Evolutionary conservation across 495 filamentous ascomycete species (phyloP).

Genomic region (Annulohypoxylon moriforme): DNA sequence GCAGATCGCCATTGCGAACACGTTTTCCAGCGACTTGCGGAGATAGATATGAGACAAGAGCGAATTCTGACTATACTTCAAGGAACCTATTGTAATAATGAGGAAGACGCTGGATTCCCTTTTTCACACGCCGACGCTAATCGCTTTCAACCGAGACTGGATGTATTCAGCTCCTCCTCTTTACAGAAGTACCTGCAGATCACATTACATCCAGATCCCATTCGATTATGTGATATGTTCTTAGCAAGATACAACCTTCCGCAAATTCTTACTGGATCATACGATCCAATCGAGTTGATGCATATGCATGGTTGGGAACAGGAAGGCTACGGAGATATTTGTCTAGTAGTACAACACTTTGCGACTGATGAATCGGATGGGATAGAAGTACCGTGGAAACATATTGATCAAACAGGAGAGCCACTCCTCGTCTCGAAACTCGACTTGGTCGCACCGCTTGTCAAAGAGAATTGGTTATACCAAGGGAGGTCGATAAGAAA

Average conservation of each 20-base stretch:
- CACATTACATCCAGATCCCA: constrained; percentile 26
- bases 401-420: constrained; percentile 26
- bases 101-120: background rate
- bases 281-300: constrained; percentile 33
- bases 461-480: constrained; percentile 21
- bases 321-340: constrained; percentile 15
- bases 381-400: constrained; percentile 29
- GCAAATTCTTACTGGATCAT: constrained; percentile 30
- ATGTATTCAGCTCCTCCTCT: constrained; percentile 9
- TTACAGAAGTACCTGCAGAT: constrained; percentile 19
- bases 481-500: constrained; percentile 31
- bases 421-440: constrained; percentile 8
- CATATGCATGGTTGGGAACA: constrained; percentile 34
- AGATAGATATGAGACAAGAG: constrained; percentile 18
- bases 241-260: constrained; percentile 32
- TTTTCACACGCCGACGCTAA: background rate
- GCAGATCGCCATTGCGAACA: background rate
- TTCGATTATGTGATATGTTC: constrained; percentile 31
- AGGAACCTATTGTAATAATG: background rate
- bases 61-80: constrained; percentile 6
- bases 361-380: background rate
- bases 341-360: constrained; percentile 1
- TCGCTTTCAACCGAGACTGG: constrained; percentile 8
- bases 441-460: constrained; percentile 3
- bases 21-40: constrained; percentile 12